These are phyloP conservation scores for Plantago ovata DNA, from an alignment of 257 asterid species.

Conservation along the genomic window DNA sequence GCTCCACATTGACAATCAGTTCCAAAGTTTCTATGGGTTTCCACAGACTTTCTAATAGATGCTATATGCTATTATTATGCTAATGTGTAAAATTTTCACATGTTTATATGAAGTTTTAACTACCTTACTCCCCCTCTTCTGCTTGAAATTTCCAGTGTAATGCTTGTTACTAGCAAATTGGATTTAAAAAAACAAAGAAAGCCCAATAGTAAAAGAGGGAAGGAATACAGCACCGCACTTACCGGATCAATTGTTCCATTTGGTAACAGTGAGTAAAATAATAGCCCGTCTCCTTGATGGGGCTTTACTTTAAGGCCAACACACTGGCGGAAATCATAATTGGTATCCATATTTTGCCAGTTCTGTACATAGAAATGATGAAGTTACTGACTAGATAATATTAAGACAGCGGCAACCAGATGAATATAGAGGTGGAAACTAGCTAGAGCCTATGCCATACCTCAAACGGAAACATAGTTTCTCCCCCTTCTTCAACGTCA, in stretches of 20 bases:
- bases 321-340: conserved; percentile 58
- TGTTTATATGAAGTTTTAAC: not conserved
- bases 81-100: too few relatives aligned
- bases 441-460: conserved; percentile 28
- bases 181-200: conserved; percentile 3
- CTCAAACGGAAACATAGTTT: conserved; percentile 96
- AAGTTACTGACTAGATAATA: not conserved
- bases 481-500: conserved; percentile 97
- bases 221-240: conserved; percentile 31
- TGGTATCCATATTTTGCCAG: conserved; percentile 64
- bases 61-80: too few relatives aligned
- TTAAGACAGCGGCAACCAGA: conserved; percentile 2
- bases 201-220: conserved; percentile 5
- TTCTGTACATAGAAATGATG: conserved; percentile 46
- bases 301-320: conserved; percentile 87
- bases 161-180: not conserved
- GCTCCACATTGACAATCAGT: too few relatives aligned
- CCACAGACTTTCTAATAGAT: too few relatives aligned
- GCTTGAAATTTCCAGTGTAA: not conserved
- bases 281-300: conserved; percentile 86
- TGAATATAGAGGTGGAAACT: conserved; percentile 8
- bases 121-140: not conserved
- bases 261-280: conserved; percentile 74
- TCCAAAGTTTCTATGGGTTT: too few relatives aligned
- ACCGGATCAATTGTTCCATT: conserved; percentile 92